Conservation (phyloP, 768 basidiomycete genomes). For the Boletus huronensis region DNA sequence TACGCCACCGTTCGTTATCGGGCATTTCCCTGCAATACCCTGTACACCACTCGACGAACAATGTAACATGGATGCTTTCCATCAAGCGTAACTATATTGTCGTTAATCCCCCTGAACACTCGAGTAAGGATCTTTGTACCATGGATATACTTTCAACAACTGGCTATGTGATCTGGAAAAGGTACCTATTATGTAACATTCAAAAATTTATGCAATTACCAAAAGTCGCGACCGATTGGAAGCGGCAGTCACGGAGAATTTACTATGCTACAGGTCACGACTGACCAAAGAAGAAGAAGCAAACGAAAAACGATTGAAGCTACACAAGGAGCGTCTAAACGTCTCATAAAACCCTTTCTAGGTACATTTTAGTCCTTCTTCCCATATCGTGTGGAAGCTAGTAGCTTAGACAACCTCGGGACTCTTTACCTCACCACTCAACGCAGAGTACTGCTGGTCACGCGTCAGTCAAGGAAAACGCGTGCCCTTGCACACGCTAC, state of each 20-base stretch:
- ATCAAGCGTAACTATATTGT: neutral
- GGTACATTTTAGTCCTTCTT: conserved; percentile 1
- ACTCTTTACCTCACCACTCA: conserved; percentile 16
- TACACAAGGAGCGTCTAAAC: conserved; percentile 2
- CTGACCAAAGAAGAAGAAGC: conserved; percentile 3
- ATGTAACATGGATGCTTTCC: neutral
- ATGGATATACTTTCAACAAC: neutral
- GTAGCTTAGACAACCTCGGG: conserved; percentile 18
- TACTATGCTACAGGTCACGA: conserved; percentile 16
- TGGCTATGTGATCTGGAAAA: neutral
- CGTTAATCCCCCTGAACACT: neutral
- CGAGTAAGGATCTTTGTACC: neutral
- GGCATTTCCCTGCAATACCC: too few species aligned
- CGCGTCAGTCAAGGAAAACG: neutral
- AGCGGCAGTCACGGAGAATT: conserved; percentile 12
- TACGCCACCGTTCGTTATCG: neutral
- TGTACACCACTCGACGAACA: neutral
- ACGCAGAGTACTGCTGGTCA: conserved; percentile 20
- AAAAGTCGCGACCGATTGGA: conserved; percentile 12
- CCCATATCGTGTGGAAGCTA: neutral
- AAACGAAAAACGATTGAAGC: neutral
- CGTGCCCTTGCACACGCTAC: neutral
- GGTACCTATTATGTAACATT: neutral
- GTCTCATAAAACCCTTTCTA: neutral
- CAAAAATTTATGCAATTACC: neutral